Evolutionary conservation across 2,329 filamentous ascomycete genomes (phyloP).

Genomic region (Aciculosporium take): DNA sequence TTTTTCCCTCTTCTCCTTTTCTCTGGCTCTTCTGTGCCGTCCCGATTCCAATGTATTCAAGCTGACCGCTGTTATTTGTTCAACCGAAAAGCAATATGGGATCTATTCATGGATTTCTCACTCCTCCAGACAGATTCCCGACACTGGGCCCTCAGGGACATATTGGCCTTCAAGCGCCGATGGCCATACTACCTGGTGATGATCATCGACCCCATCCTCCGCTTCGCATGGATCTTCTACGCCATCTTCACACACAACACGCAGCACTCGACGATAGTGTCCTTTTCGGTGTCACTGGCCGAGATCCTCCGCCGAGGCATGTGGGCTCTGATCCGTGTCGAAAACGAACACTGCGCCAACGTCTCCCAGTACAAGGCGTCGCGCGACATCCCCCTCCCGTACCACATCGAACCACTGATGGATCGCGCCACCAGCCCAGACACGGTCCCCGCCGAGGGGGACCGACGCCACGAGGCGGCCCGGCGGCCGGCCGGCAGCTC

Average conservation of each 20-base stretch:
- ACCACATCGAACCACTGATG: conserved; percentile 42
- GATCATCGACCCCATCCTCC: conserved; percentile 65
- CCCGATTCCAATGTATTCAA: background rate
- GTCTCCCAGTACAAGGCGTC: conserved; percentile 82
- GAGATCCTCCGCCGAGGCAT: conserved; percentile 77
- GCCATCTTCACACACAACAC: conserved; percentile 65
- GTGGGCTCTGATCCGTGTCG: conserved; percentile 87
- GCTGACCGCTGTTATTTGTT: background rate
- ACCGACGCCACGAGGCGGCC: conserved; percentile 5
- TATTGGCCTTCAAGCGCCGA: conserved; percentile 60
- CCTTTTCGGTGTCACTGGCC: conserved; percentile 62
- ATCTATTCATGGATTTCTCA: conserved; percentile 91
- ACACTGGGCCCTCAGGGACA: conserved; percentile 56
- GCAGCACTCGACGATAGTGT: conserved; percentile 71
- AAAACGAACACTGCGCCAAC: conserved; percentile 94
- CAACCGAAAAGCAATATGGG: conserved; percentile 55
- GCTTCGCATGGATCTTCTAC: conserved; percentile 93
- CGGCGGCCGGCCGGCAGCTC: conserved; percentile 9
- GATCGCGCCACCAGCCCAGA: conserved; percentile 28
- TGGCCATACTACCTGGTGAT: conserved; percentile 86
- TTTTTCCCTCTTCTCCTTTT: background rate
- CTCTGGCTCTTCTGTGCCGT: too few relatives aligned
- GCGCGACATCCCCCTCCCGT: conserved; percentile 75
- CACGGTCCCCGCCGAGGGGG: conserved; percentile 10
- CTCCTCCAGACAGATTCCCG: conserved; percentile 64